Conservation (phyloP, 345 rosid species). For the Triadica sebifera region DNA sequence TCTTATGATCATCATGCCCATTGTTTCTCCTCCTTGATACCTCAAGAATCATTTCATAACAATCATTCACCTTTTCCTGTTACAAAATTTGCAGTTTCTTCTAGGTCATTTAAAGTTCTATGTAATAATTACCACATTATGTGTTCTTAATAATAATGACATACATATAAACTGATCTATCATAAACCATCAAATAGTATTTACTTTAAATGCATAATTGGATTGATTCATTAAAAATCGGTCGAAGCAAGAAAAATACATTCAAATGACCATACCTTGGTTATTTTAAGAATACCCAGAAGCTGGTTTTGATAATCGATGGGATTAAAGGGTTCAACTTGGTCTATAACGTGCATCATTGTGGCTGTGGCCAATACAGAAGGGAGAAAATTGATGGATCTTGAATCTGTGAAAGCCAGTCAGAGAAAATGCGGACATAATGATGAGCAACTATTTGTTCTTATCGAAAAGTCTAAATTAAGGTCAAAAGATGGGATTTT, state of each 20-base stretch:
- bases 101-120: background rate
- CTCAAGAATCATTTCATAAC: slow-evolving; percentile 22
- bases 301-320: slow-evolving; percentile 25
- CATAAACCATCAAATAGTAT: too few relatives aligned
- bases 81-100: background rate
- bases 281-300: slow-evolving; percentile 21
- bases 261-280: slow-evolving; percentile 16
- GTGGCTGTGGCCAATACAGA: slow-evolving; percentile 34
- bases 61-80: slow-evolving; percentile 26
- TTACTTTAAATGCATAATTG: too few relatives aligned
- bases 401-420: slow-evolving; percentile 22
- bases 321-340: slow-evolving; percentile 28
- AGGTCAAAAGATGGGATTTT: background rate
- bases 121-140: background rate
- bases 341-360: slow-evolving; percentile 39
- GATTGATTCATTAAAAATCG: too few relatives aligned
- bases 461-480: slow-evolving; percentile 17
- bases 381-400: slow-evolving; percentile 21
- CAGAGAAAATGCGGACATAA: slow-evolving; percentile 1
- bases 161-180: too few relatives aligned
- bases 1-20: background rate
- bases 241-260: too few relatives aligned
- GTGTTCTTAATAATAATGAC: background rate
- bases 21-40: background rate
- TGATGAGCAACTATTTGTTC: slow-evolving; percentile 14